Percentiles rank a stretch among this genome's conserved stretches.
Evolutionary conservation across 1,284 basidiomycete genomes (phyloP).

Genomic region (Cryptococcus sp.): DNA sequence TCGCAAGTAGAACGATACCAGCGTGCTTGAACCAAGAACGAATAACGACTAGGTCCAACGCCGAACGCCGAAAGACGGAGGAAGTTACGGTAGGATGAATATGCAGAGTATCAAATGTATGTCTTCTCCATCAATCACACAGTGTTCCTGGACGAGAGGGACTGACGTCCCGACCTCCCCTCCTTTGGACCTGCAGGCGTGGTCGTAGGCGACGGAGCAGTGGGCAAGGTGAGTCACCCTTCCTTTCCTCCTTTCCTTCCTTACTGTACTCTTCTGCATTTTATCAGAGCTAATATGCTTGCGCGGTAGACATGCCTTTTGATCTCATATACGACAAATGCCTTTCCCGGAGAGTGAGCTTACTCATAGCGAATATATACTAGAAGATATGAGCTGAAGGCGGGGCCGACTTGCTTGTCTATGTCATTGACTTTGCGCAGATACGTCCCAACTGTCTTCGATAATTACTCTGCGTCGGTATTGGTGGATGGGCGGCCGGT

Average conservation of each 20-base stretch:
- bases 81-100: conserved; percentile 2
- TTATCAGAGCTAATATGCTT: too few relatives aligned
- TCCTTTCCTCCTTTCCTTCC: too few relatives aligned
- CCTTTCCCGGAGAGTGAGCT: conserved; percentile 54
- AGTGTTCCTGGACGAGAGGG: too few relatives aligned
- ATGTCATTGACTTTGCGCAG: too few relatives aligned
- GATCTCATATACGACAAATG: conserved; percentile 54
- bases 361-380: too few relatives aligned
- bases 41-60: too few relatives aligned
- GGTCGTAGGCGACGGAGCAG: conserved; percentile 98
- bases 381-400: too few relatives aligned
- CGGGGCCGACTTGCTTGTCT: neutral
- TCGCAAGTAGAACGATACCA: too few relatives aligned
- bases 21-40: too few relatives aligned
- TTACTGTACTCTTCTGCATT: too few relatives aligned
- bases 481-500: conserved; percentile 99
- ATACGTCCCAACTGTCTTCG: conserved; percentile 54
- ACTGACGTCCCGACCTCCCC: too few relatives aligned
- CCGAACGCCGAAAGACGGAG: neutral
- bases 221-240: conserved; percentile 96
- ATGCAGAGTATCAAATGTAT: conserved; percentile 38
- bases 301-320: conserved; percentile 53
- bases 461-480: conserved; percentile 63
- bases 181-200: conserved; percentile 62
- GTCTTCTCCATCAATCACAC: conserved; percentile 5